A percentile compares a stretch with the other conserved stretches of the same genome.
Evolutionary conservation across 192 early-diverging fungal genomes (phyloP).

Genomic region (Coemansia sp.): DNA sequence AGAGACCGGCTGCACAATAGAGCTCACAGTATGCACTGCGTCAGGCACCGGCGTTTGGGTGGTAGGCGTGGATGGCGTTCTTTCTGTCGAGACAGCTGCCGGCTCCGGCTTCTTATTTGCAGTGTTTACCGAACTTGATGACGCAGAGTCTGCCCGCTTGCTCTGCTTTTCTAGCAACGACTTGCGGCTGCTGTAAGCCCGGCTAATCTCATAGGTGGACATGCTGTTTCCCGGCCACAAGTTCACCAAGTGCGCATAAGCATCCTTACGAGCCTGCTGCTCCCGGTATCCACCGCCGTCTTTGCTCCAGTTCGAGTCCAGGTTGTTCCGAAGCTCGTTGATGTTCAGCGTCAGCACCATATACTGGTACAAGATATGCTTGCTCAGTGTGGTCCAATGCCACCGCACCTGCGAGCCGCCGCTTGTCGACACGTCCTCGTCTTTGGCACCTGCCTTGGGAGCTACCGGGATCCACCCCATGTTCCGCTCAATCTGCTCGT

Average conservation of each 20-base stretch:
- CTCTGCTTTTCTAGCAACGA: conserved; percentile 46
- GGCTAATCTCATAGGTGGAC: conserved; percentile 53
- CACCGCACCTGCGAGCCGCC: conserved; percentile 46
- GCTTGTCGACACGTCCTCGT: conserved; percentile 14
- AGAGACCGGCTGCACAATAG: neutral
- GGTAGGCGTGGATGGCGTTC: no score
- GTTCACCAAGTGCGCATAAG: conserved; percentile 48
- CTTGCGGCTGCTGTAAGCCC: conserved; percentile 54
- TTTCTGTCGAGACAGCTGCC: neutral
- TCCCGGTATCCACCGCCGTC: conserved; percentile 39
- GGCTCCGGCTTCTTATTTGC: neutral
- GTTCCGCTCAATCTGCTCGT: conserved; percentile 43
- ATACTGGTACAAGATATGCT: conserved; percentile 52
- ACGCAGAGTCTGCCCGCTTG: conserved; percentile 21
- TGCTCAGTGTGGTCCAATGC: conserved; percentile 55
- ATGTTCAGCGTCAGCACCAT: conserved; percentile 46
- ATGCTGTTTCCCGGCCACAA: conserved; percentile 50
- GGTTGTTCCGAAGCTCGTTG: conserved; percentile 41
- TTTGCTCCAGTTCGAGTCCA: conserved; percentile 18
- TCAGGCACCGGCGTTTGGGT: conserved; percentile 5
- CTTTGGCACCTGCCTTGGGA: conserved; percentile 22
- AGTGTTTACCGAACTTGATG: neutral
- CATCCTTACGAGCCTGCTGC: conserved; percentile 53
- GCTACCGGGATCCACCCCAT: conserved; percentile 51
- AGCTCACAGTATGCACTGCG: no score